Conservation (phyloP, 306 rosid species). For the Quercus gilva region DNA sequence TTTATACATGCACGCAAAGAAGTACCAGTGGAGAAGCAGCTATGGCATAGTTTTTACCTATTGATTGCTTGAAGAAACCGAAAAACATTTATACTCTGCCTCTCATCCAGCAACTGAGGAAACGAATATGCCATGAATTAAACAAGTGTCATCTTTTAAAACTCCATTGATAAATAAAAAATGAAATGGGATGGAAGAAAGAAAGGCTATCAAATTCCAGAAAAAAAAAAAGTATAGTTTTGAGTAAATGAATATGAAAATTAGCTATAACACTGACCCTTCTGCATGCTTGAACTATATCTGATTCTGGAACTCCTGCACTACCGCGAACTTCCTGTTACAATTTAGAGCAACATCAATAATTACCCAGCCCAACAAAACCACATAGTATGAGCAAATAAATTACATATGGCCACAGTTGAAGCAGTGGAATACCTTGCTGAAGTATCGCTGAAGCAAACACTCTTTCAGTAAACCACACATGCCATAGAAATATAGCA, state of each 20-base stretch:
- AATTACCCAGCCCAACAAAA: slow-evolving; percentile 8
- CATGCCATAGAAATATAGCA: slow-evolving; percentile 81
- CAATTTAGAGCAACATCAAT: slow-evolving; percentile 3
- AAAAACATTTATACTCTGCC: slow-evolving; percentile 67
- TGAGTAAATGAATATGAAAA: slow-evolving; percentile 5
- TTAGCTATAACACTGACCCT: slow-evolving; percentile 49
- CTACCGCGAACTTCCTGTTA: slow-evolving; percentile 80
- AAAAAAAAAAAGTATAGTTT: not conserved
- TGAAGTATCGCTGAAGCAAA: slow-evolving; percentile 86
- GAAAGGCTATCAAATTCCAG: slow-evolving; percentile 16
- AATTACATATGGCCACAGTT: not conserved
- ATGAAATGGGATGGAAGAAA: not conserved
- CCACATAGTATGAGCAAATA: not conserved
- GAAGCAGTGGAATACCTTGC: slow-evolving; percentile 59
- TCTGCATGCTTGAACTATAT: slow-evolving; percentile 90
- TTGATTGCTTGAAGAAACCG: slow-evolving; percentile 77
- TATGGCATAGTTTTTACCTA: slow-evolving; percentile 36
- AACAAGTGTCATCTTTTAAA: slow-evolving; percentile 6
- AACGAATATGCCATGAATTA: slow-evolving; percentile 21
- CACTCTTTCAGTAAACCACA: slow-evolving; percentile 80
- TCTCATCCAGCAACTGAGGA: slow-evolving; percentile 78
- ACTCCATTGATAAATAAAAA: not conserved
- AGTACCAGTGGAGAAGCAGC: slow-evolving; percentile 4
- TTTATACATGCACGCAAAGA: not conserved
- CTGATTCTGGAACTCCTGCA: slow-evolving; percentile 84